Conservation (phyloP, 495 filamentous ascomycete genomes). For the Annulohypoxylon maeteangense region DNA sequence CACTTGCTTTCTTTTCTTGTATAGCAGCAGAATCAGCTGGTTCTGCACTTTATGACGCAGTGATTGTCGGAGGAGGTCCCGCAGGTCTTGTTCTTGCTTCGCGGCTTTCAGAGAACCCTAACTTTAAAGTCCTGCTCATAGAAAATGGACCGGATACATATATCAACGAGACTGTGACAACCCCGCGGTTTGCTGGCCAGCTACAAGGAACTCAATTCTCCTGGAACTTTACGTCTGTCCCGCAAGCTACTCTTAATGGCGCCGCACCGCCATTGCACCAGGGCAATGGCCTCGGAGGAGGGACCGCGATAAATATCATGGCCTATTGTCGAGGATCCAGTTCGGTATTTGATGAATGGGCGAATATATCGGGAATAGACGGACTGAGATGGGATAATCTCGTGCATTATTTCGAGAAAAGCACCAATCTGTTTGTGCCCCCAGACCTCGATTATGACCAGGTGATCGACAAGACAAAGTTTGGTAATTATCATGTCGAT, state of each 20-base stretch:
- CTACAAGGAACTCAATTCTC: constrained; percentile 27
- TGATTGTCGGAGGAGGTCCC: constrained; percentile 54
- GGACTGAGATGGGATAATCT: constrained; percentile 51
- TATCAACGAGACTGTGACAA: constrained; percentile 21
- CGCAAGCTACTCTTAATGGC: constrained; percentile 57
- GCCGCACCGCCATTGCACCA: constrained; percentile 55
- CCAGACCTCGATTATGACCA: constrained; percentile 17
- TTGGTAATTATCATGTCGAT: constrained; percentile 18
- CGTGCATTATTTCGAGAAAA: constrained; percentile 44
- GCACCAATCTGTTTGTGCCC: constrained; percentile 27
- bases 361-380: constrained; percentile 50
- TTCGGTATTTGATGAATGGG: constrained; percentile 56
- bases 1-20: not conserved
- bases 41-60: constrained; percentile 22
- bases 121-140: constrained; percentile 55
- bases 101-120: constrained; percentile 58
- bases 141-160: constrained; percentile 54
- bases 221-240: constrained; percentile 41
- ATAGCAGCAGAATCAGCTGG: not conserved
- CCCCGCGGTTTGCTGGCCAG: constrained; percentile 47
- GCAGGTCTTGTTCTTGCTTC: constrained; percentile 61
- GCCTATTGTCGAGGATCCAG: constrained; percentile 37
- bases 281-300: constrained; percentile 48
- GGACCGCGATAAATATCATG: constrained; percentile 41
- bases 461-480: constrained; percentile 10